Conservation (phyloP, 176 grass and related monocot genomes). For the Ensete glaucum region DNA sequence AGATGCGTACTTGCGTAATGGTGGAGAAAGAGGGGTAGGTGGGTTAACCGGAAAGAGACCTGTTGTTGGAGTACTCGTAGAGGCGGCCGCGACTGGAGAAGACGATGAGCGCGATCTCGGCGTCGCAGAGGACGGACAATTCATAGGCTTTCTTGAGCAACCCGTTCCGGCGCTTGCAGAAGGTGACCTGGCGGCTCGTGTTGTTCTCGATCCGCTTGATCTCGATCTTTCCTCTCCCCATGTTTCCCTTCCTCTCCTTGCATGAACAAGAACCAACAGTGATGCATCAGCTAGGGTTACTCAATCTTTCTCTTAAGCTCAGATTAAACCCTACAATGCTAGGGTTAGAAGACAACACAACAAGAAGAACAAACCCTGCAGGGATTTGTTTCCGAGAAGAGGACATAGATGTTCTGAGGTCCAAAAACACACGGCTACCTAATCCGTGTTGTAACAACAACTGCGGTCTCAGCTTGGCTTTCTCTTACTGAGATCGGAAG, state of each 20-base stretch:
- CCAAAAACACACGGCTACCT: neutral
- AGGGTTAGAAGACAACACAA: too few species aligned
- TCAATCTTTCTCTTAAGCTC: too few species aligned
- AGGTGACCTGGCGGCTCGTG: constrained; percentile 45
- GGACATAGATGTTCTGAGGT: too few species aligned
- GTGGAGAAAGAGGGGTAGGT: neutral
- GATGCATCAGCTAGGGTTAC: neutral
- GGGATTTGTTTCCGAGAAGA: too few species aligned
- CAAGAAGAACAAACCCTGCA: too few species aligned
- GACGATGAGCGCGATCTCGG: constrained; percentile 40
- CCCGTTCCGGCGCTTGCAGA: constrained; percentile 49
- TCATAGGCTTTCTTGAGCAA: constrained; percentile 49
- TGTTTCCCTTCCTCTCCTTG: neutral
- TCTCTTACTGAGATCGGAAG: too few species aligned
- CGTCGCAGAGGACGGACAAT: constrained; percentile 39
- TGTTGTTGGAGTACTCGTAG: constrained; percentile 45
- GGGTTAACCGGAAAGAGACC: constrained; percentile 7
- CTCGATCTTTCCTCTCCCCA: constrained; percentile 58
- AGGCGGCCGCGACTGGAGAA: constrained; percentile 46
- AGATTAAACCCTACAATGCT: neutral
- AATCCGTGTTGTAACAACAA: too few species aligned
- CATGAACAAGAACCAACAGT: neutral
- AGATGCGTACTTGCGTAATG: neutral
- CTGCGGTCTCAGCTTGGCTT: too few species aligned
- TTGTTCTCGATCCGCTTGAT: constrained; percentile 53